Evolutionary conservation across 805 yeast species (phyloP), one percentile per base, ranked within the genome.

Genomic region (Starmerella apis): DNA sequence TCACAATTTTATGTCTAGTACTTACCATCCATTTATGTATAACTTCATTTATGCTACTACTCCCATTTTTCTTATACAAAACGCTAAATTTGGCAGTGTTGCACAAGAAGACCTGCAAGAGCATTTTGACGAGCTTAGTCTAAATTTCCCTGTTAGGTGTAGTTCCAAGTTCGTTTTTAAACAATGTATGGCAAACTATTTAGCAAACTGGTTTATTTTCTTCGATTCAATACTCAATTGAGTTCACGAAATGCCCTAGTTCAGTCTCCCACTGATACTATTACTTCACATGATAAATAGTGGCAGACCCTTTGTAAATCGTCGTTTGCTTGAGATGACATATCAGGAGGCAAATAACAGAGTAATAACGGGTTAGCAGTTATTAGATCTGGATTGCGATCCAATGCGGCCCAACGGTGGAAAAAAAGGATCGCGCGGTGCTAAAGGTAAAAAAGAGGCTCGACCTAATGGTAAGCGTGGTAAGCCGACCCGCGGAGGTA

Each of bases 361-460:
- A n/a, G n/a, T n/a, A 32, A 27, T 27, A 9, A 27, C 31, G 36
- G 36, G 16, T 32, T 18, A 16, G 37, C 23, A 16, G 37, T n/a
- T 22, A 9, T 14, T 24, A 31, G 43, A 38, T 22, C 31, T 6
- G 22, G 25, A 7, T 24, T 13, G 19, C 23, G 16, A 8, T 41
- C 24, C 19, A 18, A 41, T 41, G 44, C 44, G 44, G 16, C 32
- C 44, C 7, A 41, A 24, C 24, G 16, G 33, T 18, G 44, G 44
- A 10, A 41, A 41, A 20, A 41, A 41, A 14, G 32, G 32, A 3
- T 41, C 44, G 33, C 44, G 44, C n/a, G 46, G 37, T 22, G 18
- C 35, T 4, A 43, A 43, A 14, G 46, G 46, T 14, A 43, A 43
- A n/a, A 43, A 43, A 20, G 36, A 31, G 4, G 14, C 30, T 8